Evolutionary conservation across 805 yeast genomes (phyloP), one percentile per base, ranked within the genome.

Genomic region (Kuraishia hungarica): DNA sequence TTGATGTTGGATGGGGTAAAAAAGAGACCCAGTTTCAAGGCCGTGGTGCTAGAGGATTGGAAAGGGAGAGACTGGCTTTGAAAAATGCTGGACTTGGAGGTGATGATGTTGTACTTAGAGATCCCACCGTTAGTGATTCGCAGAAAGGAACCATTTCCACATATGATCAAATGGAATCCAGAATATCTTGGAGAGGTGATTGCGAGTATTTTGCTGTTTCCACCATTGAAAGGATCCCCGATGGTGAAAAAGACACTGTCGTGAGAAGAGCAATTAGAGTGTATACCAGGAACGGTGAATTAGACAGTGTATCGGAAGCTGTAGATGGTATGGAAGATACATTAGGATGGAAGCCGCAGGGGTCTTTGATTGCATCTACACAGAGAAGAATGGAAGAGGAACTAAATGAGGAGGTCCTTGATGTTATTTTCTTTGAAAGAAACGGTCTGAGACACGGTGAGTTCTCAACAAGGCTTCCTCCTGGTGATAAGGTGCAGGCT

Each of bases 1-100:
- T 94, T 43, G 86, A 93, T 26, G 97, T 94, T 49, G 99, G 99
- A 24, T 94, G 99, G 99, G 99, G 99, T 65, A 88, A 87, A 58
- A 85, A 86, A 61, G 98, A 93, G 68, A 94, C 99, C 0, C 99
- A 94, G 71, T 94, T 94, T 69, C 84, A 87, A 69, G 99, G 99
- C 53, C 85, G 81, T 64, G 99, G 99, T 59, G 94, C 88, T 29
- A 86, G 85, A 63, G 90, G 87, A 7, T 65, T 81, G 57, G 96
- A 87, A 70, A 78, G 93, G 69, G 87, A 80, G 61, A 70, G 72
- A 55, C 67, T 66, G 53, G 79, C 83, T 2, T 69, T 80, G 75
- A 84, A 63, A 67, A 80, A 80, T 63, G 84, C 92, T 1, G 94
- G 92, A 21, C 68, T 86, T 57, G 87, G 82, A 60, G 72, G 84